Conservation (phyloP, 768 basidiomycete genomes). For the Podaxis sp. region DNA sequence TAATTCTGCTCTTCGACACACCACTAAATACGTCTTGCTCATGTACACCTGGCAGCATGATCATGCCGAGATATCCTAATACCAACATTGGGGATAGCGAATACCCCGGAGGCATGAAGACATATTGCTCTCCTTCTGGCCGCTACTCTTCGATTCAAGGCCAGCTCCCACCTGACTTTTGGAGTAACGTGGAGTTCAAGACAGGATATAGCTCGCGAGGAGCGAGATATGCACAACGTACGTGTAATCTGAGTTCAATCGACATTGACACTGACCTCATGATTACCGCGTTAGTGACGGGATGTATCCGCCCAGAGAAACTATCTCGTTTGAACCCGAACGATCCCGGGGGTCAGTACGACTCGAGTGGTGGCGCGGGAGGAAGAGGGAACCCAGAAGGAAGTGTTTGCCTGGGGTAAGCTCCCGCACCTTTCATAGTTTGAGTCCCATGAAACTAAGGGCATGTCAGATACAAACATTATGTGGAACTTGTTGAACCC, state of each 20-base stretch:
- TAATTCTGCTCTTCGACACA: background rate
- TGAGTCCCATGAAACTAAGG: conserved; percentile 14
- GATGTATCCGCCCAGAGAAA: conserved; percentile 48
- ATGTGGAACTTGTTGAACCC: conserved; percentile 60
- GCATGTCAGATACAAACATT: conserved; percentile 49
- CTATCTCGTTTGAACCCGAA: conserved; percentile 44
- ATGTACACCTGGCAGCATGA: background rate
- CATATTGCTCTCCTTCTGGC: conserved; percentile 49
- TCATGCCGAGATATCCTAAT: conserved; percentile 36
- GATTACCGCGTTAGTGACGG: conserved; percentile 43
- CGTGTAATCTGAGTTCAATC: conserved; percentile 16
- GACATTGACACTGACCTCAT: background rate
- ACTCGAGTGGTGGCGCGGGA: conserved; percentile 52
- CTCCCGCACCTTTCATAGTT: background rate
- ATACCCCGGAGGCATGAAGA: conserved; percentile 53
- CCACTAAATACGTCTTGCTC: background rate
- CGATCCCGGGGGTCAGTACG: conserved; percentile 58
- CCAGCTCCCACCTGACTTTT: conserved; percentile 44
- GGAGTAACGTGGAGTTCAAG: conserved; percentile 49
- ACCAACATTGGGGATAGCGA: conserved; percentile 59
- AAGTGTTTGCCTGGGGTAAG: conserved; percentile 51
- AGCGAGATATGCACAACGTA: conserved; percentile 45
- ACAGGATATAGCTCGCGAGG: conserved; percentile 42
- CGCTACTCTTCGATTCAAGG: conserved; percentile 43
- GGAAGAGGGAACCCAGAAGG: conserved; percentile 53